Evolutionary conservation across 495 filamentous ascomycete species (phyloP).

Genomic region (Lophium mytilinum): DNA sequence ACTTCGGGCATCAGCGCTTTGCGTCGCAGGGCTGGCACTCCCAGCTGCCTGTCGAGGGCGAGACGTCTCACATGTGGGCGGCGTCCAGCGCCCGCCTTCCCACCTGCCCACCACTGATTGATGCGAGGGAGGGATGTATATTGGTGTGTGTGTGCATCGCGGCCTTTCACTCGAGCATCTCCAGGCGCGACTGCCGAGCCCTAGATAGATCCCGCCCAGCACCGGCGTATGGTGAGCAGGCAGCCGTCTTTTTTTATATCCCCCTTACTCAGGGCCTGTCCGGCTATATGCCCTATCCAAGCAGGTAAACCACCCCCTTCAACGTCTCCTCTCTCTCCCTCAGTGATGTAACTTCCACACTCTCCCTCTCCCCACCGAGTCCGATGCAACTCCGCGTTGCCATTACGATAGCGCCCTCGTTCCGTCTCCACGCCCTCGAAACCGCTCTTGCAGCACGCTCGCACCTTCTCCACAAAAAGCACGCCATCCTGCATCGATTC

Average conservation of each 20-base stretch:
- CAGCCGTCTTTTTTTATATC: too few relatives aligned
- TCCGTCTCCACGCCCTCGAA: neutral
- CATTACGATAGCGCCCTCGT: neutral
- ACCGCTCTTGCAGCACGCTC: neutral
- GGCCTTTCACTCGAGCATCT: neutral
- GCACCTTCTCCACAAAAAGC: conserved; percentile 22
- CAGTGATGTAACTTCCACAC: too few relatives aligned
- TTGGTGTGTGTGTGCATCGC: neutral
- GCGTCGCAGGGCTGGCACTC: neutral
- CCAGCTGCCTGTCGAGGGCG: neutral
- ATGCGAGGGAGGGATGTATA: conserved; percentile 1
- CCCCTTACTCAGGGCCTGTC: too few relatives aligned
- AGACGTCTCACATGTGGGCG: neutral
- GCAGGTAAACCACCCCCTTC: too few relatives aligned
- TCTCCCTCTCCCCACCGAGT: too few relatives aligned
- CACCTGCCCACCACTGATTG: neutral
- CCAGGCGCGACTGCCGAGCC: too few relatives aligned
- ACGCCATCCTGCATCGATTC: conserved; percentile 16
- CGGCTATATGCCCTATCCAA: too few relatives aligned
- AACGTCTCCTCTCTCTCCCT: too few relatives aligned
- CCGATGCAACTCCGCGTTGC: neutral
- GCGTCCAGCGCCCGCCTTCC: neutral
- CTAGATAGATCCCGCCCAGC: too few relatives aligned
- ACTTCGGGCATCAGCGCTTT: neutral
- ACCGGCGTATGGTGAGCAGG: too few relatives aligned